phyloP scores from a whole-genome alignment of 179 eudicot genomes.

The Amaranthus tricolor region DNA sequence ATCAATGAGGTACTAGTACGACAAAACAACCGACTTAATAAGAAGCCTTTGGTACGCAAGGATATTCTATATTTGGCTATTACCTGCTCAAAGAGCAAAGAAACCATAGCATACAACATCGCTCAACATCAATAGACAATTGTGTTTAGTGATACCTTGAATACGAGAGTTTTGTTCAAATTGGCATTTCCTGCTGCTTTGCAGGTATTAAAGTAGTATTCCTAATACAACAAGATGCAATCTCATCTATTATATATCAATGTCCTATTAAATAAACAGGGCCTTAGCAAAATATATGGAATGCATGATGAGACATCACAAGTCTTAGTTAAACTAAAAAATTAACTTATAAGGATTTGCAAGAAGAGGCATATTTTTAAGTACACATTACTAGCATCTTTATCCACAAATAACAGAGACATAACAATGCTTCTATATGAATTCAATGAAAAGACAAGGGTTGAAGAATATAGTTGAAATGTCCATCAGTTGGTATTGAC shows the following conservation, averaged over 20 bases:
- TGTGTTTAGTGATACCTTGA: not conserved
- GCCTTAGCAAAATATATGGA: not conserved
- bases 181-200: not conserved
- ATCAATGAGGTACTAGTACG: not conserved
- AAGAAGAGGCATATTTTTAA: not conserved
- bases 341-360: no score
- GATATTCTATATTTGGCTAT: slow-evolving; percentile 1
- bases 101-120: not conserved
- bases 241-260: not conserved
- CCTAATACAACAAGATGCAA: not conserved
- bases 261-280: not conserved
- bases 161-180: not conserved
- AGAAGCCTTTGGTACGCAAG: not conserved
- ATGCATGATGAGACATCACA: not conserved
- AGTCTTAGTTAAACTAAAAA: not conserved
- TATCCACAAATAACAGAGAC: no score
- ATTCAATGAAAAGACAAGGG: not conserved
- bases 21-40: not conserved
- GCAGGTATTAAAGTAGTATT: not conserved
- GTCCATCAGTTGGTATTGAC: not conserved
- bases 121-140: not conserved
- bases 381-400: not conserved
- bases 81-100: not conserved
- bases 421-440: no score
- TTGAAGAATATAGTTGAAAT: no score